phyloP scores from a whole-genome alignment of 768 basidiomycete genomes.

The Mycena olivaceomarginata region DNA sequence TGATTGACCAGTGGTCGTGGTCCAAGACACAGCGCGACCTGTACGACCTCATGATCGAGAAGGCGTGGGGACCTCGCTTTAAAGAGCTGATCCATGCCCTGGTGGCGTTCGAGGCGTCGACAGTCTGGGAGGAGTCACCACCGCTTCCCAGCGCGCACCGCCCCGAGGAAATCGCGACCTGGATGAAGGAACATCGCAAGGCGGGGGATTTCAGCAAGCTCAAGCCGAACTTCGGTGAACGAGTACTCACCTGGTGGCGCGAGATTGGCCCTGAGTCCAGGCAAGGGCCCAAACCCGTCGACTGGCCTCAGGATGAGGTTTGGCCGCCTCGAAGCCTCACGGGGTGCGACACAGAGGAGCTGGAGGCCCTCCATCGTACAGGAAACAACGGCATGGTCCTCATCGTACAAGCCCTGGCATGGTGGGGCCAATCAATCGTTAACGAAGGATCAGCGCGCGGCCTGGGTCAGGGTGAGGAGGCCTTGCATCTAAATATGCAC shows the following conservation, averaged over 20 bases:
- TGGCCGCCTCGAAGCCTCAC: too few species aligned
- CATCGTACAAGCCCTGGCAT: too few species aligned
- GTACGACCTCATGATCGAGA: not conserved
- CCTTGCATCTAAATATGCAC: too few species aligned
- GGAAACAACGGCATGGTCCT: too few species aligned
- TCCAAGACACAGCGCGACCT: not conserved
- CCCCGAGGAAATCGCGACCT: not conserved
- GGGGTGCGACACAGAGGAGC: too few species aligned
- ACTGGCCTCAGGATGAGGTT: too few species aligned
- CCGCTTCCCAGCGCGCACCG: not conserved
- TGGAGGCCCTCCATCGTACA: too few species aligned
- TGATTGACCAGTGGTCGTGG: not conserved
- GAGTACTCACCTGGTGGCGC: not conserved
- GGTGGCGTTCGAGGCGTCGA: not conserved
- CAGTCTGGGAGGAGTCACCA: not conserved
- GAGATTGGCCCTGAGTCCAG: not conserved
- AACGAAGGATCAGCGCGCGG: too few species aligned
- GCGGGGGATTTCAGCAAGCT: not conserved
- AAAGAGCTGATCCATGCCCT: not conserved
- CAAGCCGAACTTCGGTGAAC: not conserved
- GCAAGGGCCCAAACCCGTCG: not conserved
- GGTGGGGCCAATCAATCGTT: too few species aligned
- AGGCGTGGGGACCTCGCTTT: not conserved
- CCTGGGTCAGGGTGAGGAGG: too few species aligned
- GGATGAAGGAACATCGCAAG: constrained; percentile 5